Evolutionary conservation across 208 protist species (phyloP), one percentile per base, ranked within the genome.

Genomic region (Trypanosomatidae sp.): DNA sequence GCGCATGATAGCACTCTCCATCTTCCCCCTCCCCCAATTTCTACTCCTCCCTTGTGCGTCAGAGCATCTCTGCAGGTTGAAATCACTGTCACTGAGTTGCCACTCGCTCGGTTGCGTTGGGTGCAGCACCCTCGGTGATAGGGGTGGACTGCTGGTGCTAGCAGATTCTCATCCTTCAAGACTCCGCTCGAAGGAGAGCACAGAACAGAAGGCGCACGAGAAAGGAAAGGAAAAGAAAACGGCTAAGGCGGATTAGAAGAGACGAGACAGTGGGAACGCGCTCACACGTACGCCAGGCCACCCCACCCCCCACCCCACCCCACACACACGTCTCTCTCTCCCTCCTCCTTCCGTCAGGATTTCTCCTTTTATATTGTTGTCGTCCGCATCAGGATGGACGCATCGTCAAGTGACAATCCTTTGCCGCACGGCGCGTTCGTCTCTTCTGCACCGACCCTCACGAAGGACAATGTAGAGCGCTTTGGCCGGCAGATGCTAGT

Each of bases 401-500:
- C 41, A n/a, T 10, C 12, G 64, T 8, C 36, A 28, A 22, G 0
- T 15, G 10, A 12, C 13, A 22, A 33, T 39, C 3, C 17, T 33
- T 3, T 44, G 19, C 66, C 46, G 33, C 7, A 3, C 30, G 19
- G 49, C 28, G 66, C 49, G 15, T 84, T 87, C 68, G 67, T 62
- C 28, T 84, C 66, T 15, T 77, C 74, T 0, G 73, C 82, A 1
- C 44, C 72, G 15, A 82, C 76, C 6, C 82, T 97, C 19, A 89
- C 84, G 0, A 85, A 76, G 46, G 79, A 82, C 1, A 88, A 93
- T 36, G 81, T 98, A 28, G 91, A 96, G 79, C 88, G 93, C 19
- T 98, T 93, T 70, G 95, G 91, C 0, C 81, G 93, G 28, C 95
- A 98, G 69, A 94, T 98, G 55, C 82, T 98, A 41, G 82, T 94